Percentiles rank a stretch among this genome's conserved stretches.
These are phyloP conservation scores for Termitomyces sp. DNA, from an alignment of 768 basidiomycete species.

Conservation along the genomic window DNA sequence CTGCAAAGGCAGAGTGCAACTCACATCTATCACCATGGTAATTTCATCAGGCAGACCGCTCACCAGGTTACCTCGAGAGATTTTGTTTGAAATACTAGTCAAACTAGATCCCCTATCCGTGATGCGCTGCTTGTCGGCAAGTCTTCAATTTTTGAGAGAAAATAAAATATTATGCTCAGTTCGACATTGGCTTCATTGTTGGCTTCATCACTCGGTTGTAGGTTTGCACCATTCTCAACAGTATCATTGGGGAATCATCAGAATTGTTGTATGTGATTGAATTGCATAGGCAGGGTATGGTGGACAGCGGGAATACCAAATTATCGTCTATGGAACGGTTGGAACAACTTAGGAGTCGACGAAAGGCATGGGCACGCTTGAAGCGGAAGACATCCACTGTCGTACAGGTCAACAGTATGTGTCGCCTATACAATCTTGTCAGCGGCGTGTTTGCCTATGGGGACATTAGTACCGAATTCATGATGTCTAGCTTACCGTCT, in stretches of 20 bases:
- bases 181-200: no score
- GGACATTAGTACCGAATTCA: slow-evolving; percentile 18
- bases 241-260: slow-evolving; percentile 14
- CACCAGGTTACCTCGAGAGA: no score
- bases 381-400: slow-evolving; percentile 11
- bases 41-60: no score
- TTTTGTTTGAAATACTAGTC: no score
- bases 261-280: slow-evolving; percentile 34
- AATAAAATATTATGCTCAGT: not conserved
- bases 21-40: no score
- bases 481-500: slow-evolving; percentile 21
- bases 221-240: slow-evolving; percentile 24
- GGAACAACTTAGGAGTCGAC: slow-evolving; percentile 12
- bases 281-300: slow-evolving; percentile 32
- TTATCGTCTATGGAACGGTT: slow-evolving; percentile 17
- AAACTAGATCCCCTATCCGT: no score
- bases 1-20: no score
- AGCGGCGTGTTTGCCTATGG: slow-evolving; percentile 49
- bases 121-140: not conserved
- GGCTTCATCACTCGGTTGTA: slow-evolving; percentile 6
- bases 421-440: slow-evolving; percentile 54
- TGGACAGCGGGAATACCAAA: slow-evolving; percentile 8
- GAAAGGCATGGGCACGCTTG: slow-evolving; percentile 19
- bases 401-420: slow-evolving; percentile 14
- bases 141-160: not conserved